phyloP scores from a whole-genome alignment of 2,329 filamentous ascomycete species.

The Monilinia fructicola region DNA sequence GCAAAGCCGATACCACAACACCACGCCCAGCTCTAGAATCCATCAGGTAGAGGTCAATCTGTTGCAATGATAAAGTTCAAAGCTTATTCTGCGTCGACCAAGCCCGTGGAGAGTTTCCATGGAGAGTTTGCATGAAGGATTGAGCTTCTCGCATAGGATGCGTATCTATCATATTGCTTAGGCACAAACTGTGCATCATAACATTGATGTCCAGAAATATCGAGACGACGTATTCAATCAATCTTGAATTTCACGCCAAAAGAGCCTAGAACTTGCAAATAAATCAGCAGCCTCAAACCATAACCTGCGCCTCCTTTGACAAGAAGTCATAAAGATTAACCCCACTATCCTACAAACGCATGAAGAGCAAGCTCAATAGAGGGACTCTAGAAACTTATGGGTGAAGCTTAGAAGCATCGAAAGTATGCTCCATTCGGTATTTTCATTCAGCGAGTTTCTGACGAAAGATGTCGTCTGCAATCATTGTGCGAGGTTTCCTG shows the following conservation, averaged over 20 bases:
- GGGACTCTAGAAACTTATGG: too few relatives aligned
- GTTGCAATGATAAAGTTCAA: background rate
- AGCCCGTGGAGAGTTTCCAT: background rate
- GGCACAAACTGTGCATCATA: background rate
- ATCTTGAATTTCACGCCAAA: background rate
- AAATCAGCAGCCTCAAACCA: background rate
- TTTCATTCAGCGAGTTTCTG: background rate
- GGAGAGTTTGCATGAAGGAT: background rate
- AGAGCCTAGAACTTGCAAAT: background rate
- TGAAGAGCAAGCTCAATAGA: background rate
- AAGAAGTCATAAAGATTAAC: background rate
- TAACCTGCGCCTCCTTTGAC: background rate
- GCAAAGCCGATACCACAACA: slow-evolving; percentile 17
- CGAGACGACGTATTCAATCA: background rate
- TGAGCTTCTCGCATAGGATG: background rate
- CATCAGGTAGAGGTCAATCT: background rate
- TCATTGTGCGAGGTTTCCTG: too few relatives aligned
- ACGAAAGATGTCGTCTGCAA: background rate
- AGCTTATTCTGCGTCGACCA: background rate
- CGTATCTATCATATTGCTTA: background rate
- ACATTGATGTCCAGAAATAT: background rate
- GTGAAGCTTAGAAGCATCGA: background rate
- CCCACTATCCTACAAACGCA: background rate
- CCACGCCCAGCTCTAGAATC: slow-evolving; percentile 14
- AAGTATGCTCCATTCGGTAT: too few relatives aligned